Evolutionary conservation across 768 basidiomycete species (phyloP).

Genomic region (Leucosporidium yakuticum): DNA sequence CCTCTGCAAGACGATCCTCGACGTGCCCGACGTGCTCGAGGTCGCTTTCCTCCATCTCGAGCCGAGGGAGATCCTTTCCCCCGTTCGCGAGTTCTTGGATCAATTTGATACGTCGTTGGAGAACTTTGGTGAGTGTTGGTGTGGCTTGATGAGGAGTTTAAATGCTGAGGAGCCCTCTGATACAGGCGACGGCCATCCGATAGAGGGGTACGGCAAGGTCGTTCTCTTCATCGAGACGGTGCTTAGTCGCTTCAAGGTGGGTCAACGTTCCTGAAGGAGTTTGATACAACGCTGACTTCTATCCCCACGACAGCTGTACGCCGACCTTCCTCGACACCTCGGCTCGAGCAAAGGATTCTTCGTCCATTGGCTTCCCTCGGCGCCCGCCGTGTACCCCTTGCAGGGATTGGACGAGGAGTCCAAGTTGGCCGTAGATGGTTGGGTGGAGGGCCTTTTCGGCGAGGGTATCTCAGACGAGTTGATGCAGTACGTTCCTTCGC

Average conservation of each 20-base stretch:
- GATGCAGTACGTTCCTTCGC: conserved; percentile 25
- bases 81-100: conserved; percentile 15
- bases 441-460: conserved; percentile 34
- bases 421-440: conserved; percentile 18
- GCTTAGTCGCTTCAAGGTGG: conserved; percentile 15
- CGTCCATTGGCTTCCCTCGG: conserved; percentile 9
- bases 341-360: conserved; percentile 16
- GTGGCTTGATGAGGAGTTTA: no score
- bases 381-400: conserved; percentile 3
- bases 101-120: conserved; percentile 9
- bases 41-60: conserved; percentile 16
- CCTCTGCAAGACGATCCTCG: conserved; percentile 7
- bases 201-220: conserved; percentile 25
- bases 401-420: conserved; percentile 10
- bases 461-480: conserved; percentile 39
- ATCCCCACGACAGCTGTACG: conserved; percentile 4
- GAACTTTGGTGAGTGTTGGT: conserved; percentile 14
- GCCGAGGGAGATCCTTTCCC: conserved; percentile 15
- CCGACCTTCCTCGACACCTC: conserved; percentile 26
- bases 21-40: neutral
- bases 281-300: neutral
- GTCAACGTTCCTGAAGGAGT: neutral
- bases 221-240: conserved; percentile 23
- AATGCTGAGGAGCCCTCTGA: no score
- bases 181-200: conserved; percentile 21